phyloP scores from a whole-genome alignment of 495 filamentous ascomycete species.

The Trichoderma orchidacearum region DNA sequence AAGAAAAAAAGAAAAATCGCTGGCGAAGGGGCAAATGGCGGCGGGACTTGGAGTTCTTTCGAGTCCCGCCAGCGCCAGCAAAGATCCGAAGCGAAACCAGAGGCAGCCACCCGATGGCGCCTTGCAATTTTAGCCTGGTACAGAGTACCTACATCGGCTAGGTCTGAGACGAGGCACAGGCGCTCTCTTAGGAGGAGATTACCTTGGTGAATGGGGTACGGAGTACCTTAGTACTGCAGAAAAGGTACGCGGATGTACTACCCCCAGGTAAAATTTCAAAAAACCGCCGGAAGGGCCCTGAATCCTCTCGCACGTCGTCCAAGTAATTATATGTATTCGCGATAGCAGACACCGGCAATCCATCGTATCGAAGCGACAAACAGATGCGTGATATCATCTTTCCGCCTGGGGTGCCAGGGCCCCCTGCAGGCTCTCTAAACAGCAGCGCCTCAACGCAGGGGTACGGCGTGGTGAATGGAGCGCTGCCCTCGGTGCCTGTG shows the following conservation, averaged over 20 bases:
- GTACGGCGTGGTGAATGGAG: background rate
- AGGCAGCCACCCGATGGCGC: too few relatives aligned
- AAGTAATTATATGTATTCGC: too few relatives aligned
- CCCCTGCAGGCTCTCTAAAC: conserved; percentile 1
- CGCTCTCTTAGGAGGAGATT: too few relatives aligned
- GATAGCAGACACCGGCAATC: background rate
- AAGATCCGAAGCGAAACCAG: background rate
- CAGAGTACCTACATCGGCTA: background rate
- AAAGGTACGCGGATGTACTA: too few relatives aligned
- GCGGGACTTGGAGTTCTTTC: background rate
- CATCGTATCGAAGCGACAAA: too few relatives aligned
- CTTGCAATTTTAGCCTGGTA: too few relatives aligned
- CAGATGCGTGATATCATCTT: background rate
- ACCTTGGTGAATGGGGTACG: too few relatives aligned
- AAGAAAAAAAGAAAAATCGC: background rate
- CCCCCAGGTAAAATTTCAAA: too few relatives aligned
- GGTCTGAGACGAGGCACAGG: too few relatives aligned
- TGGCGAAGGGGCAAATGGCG: background rate
- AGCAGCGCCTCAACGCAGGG: background rate
- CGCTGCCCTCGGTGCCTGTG: background rate
- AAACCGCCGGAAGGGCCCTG: too few relatives aligned
- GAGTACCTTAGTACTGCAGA: too few relatives aligned
- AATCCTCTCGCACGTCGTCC: too few relatives aligned
- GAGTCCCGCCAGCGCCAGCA: background rate
- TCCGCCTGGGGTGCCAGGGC: background rate